phyloP scores from a whole-genome alignment of 208 protist genomes.

The Trypanosoma theileri region DNA sequence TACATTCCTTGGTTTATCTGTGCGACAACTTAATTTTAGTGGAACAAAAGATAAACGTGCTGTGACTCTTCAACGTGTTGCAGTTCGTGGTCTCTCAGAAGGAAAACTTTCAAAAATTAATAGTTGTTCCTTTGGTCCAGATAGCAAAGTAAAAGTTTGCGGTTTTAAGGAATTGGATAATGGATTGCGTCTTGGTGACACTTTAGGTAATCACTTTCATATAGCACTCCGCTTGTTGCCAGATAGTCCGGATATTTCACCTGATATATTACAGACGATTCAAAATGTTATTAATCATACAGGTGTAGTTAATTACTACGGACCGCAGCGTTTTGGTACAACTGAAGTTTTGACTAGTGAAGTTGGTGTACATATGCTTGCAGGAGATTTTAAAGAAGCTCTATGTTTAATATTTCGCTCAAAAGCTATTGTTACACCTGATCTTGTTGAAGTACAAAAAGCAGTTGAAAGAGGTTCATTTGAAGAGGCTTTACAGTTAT shows the following conservation, averaged over 20 bases:
- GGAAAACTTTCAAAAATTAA: conserved; percentile 68
- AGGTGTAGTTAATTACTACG: conserved; percentile 96
- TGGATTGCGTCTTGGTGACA: conserved; percentile 84
- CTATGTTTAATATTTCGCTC: conserved; percentile 72
- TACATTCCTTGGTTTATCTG: conserved; percentile 46
- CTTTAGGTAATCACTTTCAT: conserved; percentile 91
- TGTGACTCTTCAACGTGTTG: conserved; percentile 91
- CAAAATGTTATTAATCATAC: conserved; percentile 34
- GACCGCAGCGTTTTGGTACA: conserved; percentile 94
- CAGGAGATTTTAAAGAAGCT: conserved; percentile 63
- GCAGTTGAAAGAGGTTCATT: conserved; percentile 41
- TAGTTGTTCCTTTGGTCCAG: conserved; percentile 41
- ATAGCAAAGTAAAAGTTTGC: conserved; percentile 74
- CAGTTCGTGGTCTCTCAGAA: conserved; percentile 65
- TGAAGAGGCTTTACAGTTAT: conserved; percentile 39
- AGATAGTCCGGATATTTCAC: conserved; percentile 6
- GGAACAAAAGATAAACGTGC: conserved; percentile 96
- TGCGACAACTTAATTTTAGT: conserved; percentile 84
- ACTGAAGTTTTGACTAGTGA: conserved; percentile 89
- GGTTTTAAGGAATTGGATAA: conserved; percentile 57
- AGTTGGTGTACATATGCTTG: conserved; percentile 83
- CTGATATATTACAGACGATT: conserved; percentile 17
- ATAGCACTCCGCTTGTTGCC: conserved; percentile 84
- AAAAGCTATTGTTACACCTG: conserved; percentile 56
- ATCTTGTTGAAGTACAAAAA: conserved; percentile 38